Conservation (phyloP, 148 eudicot species). For the Vaccinium darrowii region DNA sequence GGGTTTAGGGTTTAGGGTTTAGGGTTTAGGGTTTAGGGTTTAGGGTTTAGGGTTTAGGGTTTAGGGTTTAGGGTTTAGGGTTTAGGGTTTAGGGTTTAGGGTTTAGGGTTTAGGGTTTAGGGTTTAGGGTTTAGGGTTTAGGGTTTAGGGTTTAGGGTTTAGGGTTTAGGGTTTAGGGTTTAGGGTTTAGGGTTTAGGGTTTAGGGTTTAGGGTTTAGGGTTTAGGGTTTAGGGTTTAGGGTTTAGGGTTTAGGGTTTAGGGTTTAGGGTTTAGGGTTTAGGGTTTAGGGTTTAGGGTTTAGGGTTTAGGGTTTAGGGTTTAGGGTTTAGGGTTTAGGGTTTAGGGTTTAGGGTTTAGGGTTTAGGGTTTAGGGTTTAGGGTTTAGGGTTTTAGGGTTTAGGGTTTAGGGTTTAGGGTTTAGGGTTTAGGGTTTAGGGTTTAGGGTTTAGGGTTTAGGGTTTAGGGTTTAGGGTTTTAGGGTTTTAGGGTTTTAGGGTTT, state of each 20-base stretch:
- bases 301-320: slow-evolving; percentile 5
- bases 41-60: slow-evolving; percentile 1
- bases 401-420: no score
- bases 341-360: no score
- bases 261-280: slow-evolving; percentile 14
- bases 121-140: slow-evolving; percentile 11
- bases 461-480: no score
- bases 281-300: slow-evolving; percentile 8
- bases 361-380: no score
- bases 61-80: slow-evolving; percentile 19
- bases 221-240: no score
- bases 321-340: background rate
- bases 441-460: no score
- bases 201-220: background rate
- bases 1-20: slow-evolving; percentile 8
- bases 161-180: background rate
- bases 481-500: no score
- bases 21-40: no score
- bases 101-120: slow-evolving; percentile 20
- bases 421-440: no score
- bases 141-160: slow-evolving; percentile 9
- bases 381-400: no score
- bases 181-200: background rate
- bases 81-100: slow-evolving; percentile 14
- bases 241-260: slow-evolving; percentile 2